These are phyloP conservation scores for Dillenia suffruticosa DNA, from an alignment of 164 flowering plant species.

Conservation along the genomic window DNA sequence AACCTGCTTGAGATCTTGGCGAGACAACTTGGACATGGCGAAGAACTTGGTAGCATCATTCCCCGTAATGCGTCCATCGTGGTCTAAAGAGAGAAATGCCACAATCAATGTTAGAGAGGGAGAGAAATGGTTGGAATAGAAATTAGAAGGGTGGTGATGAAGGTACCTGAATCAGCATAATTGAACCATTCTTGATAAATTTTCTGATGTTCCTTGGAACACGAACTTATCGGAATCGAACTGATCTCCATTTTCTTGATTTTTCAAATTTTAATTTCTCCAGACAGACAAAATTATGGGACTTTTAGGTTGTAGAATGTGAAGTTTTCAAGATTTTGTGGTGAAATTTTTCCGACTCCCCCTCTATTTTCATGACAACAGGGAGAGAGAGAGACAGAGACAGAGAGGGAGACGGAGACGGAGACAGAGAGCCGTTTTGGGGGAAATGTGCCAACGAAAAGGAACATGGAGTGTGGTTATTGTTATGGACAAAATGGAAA, in stretches of 20 bases:
- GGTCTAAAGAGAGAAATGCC: constrained; percentile 36
- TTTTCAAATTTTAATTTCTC: too few relatives aligned
- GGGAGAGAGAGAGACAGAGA: too few relatives aligned
- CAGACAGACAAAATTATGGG: too few relatives aligned
- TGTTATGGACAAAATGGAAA: too few relatives aligned
- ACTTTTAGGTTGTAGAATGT: too few relatives aligned
- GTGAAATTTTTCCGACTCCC: too few relatives aligned
- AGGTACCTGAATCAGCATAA: constrained; percentile 76
- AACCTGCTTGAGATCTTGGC: constrained; percentile 91
- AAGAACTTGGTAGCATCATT: constrained; percentile 87
- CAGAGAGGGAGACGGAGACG: too few relatives aligned
- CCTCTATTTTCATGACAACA: too few relatives aligned
- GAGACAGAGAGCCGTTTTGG: too few relatives aligned
- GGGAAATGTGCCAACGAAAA: too few relatives aligned
- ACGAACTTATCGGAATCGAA: constrained; percentile 47
- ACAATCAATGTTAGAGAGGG: background rate
- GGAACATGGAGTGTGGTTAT: too few relatives aligned
- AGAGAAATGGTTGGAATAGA: background rate
- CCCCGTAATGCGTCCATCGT: constrained; percentile 87
- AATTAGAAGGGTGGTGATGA: background rate
- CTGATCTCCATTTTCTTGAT: constrained; percentile 54
- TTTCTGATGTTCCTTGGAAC: constrained; percentile 78
- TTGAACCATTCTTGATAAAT: constrained; percentile 85
- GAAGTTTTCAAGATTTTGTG: too few relatives aligned
- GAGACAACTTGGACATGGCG: constrained; percentile 68